Base-by-base conservation (phyloP, 2,329 filamentous ascomycete genomes). In the Penicillium olsonii region DNA sequence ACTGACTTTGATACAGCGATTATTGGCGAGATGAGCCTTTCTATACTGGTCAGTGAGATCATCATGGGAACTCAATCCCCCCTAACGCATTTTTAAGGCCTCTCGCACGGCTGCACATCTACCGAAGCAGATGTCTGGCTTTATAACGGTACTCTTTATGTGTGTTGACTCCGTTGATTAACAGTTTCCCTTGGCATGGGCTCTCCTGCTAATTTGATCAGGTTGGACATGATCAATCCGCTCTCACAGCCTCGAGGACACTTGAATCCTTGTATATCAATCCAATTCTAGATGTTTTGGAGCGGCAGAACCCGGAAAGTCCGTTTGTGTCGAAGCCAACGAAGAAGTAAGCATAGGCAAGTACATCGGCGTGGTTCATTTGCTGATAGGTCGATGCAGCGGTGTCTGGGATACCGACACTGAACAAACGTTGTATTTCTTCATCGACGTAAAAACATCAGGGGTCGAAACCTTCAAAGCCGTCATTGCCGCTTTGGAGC, bases 41-140 rank as follows among this genome's bases (percentile, higher is more conserved):
- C 37, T 77, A 74, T 31, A 72, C 72, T 5, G 70, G 70, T 73
- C 63, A 27, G 48, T 75, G 2, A 4, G 4, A 76, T 2, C 60
- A 81, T 14, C 14, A 12, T 9, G 35, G 3, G 17, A 15, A 12
- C 15, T 5, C 15, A 4, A 10, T 12, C 26, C 15, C 17, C 17
- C 17, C 34, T 74, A 45, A 54, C 57, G 53, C 50, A 51, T 52
- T 14, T 31, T 5, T 50, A 27, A 69, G 83, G 79, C 11, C 66
- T 87, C 26, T 77, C 78, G 5, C 75, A 79, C 39, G 84, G 84
- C 5, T 81, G 81, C 35, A 74, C 79, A 4, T 78, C 76, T 3
- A 78, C 80, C 2, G 83, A 85, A 68, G 82, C 80, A 2, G 82
- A 85, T 65, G 80, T 84, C 20, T 84, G 81, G 79, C 67, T 84